Evolutionary conservation across 1,139 yeast genomes (phyloP), one percentile per base, ranked within the genome.

Genomic region (Hansenula sp.): DNA sequence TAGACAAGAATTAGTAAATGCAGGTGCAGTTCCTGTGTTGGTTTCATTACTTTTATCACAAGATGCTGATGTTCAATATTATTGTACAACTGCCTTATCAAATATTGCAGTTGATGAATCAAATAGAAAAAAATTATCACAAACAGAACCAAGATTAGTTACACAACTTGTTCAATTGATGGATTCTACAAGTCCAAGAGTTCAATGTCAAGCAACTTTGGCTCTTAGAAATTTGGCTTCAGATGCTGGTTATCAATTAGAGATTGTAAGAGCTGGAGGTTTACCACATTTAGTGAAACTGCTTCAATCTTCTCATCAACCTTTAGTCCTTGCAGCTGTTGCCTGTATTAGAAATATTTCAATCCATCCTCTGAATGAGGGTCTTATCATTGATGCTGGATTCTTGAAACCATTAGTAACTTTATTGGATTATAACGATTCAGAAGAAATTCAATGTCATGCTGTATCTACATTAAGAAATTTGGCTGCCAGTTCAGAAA

Each of bases 301-400:
- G 43, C 73, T 92, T 53, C 92, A 90, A 53, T 84, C 96, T 38
- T 80, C 85, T 50, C 96, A 92, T 58, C 92, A 89, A 57, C 96
- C 97, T 19, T 72, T 94, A 49, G 89, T 90, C 12, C 72, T 92
- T 44, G 97, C 98, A 4, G 94, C 97, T 12, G 98, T 92, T 40
- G 99, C 99, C 2, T 92, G 99, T 68, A 88, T 92, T 52, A 80
- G 98, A 68, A 92, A 92, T 62, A 88, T 94, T 44, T 88, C 97
- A 12, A 92, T 92, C 51, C 97, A 94, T 61, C 97, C 98, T 36
- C 75, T 87, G 62, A 92, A 92, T 61, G 98, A 94, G 67, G 92
- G 95, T 13, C 73, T 94, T 44, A 92, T 92, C 43, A 92, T 92
- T 46, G 97, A 92, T 53, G 96, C 97, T 7, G 97, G 97, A 4